Evolutionary conservation across 768 basidiomycete species (phyloP), one percentile per base, ranked within the genome.

Genomic region (Piloderma croceum): DNA sequence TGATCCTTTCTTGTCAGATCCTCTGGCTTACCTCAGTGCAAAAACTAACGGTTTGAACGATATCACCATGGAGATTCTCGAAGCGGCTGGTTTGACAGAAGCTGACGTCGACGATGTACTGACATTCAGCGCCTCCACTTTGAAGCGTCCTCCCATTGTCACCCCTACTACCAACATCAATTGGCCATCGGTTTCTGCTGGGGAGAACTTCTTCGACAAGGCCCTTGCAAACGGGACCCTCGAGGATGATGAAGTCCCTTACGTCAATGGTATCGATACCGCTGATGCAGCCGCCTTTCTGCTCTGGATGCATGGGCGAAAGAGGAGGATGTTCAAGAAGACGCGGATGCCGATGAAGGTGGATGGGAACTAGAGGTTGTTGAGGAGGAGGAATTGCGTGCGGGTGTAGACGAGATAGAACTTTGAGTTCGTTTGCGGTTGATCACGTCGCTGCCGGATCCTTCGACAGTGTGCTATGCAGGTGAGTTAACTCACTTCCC

Each of bases 381-480:
- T 15, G 82, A 70, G 27, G 70, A 76, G 11, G 77, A 73, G 32
- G 88, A 87, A 31, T 69, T 89, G 20, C 82, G 79, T 20, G 79
- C 83, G 20, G 88, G 86, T 46, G 76, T 86, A 31, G 77, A 73
- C 48, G 96, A 99, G 61, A 73, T 77, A 37, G 93, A 96, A 41
- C 70, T 90, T 33, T 98, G 96, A 96, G 77, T 81, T 15, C 92
- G 4, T 77, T 96, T 56, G 92, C 90, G 11, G 88, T 77, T 32
- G 96, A 99, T 61, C 96, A 98, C 62, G 84, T 92, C 42, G 84
- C 91, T 15, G 94, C 90, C 22, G 96, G 96, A 4, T 88, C 89
- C 18, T 99, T 97, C 64, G 93, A 98, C 49, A 84, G 82, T 7
- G n/a, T n/a, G 96, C 94, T 5, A 97, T 96, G 92, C 87, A 93